phyloP scores from a whole-genome alignment of 2,329 filamentous ascomycete genomes.

The Pseudocercospora vitis region DNA sequence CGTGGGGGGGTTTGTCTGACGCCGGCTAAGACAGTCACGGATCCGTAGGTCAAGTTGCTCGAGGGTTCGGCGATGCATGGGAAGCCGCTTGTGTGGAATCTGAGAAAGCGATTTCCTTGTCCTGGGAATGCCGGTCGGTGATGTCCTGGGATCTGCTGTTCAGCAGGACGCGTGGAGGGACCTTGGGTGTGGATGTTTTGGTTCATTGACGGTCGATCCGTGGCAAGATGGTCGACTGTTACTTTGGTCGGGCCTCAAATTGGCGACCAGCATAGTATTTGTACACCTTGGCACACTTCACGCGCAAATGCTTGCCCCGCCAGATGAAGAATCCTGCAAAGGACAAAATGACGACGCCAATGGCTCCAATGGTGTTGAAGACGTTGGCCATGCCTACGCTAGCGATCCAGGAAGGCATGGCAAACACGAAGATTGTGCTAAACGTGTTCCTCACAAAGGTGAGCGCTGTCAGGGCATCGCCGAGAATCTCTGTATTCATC shows the following conservation, averaged over 20 bases:
- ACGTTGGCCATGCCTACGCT: slow-evolving; percentile 44
- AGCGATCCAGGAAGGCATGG: slow-evolving; percentile 45
- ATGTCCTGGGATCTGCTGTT: slow-evolving; percentile 26
- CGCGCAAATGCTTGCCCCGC: slow-evolving; percentile 40
- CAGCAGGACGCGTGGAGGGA: slow-evolving; percentile 19
- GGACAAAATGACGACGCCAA: slow-evolving; percentile 37
- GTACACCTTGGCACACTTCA: slow-evolving; percentile 38
- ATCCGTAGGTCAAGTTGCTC: slow-evolving; percentile 20
- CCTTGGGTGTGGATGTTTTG: slow-evolving; percentile 15
- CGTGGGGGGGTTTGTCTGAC: slow-evolving; percentile 13
- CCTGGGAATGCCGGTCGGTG: slow-evolving; percentile 18
- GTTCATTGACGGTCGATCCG: slow-evolving; percentile 5
- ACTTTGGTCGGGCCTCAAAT: slow-evolving; percentile 33
- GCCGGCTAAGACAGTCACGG: slow-evolving; percentile 19
- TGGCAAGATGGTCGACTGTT: background rate
- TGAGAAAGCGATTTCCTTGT: slow-evolving; percentile 16
- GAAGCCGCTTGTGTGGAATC: slow-evolving; percentile 20
- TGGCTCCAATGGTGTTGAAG: slow-evolving; percentile 43
- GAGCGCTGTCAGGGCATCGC: slow-evolving; percentile 49
- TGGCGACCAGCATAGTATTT: slow-evolving; percentile 39
- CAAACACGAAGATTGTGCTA: slow-evolving; percentile 49
- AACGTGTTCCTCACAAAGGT: slow-evolving; percentile 49
- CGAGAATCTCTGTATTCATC: slow-evolving; percentile 44
- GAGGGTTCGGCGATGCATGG: slow-evolving; percentile 16
- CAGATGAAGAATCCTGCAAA: slow-evolving; percentile 36